A percentile compares a stretch with the other conserved stretches of the same genome.
Evolutionary conservation across 106 monocot species (phyloP).

Genomic region (Allium cepa): DNA sequence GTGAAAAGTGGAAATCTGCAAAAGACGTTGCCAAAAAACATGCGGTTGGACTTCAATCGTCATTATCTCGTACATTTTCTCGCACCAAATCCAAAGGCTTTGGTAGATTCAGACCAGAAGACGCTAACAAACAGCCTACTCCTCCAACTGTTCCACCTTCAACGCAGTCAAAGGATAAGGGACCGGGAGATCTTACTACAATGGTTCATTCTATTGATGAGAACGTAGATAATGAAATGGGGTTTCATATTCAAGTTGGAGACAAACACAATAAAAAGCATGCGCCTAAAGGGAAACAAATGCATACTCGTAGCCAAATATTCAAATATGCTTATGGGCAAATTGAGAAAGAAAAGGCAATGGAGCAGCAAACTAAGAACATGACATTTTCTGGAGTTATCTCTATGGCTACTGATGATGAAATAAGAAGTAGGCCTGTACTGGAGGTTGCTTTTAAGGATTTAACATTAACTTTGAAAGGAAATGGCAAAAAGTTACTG

Average conservation of each 20-base stretch:
- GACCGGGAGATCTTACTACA: conserved; percentile 25
- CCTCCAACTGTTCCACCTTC: conserved; percentile 4
- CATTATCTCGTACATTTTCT: conserved; percentile 40
- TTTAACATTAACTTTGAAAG: conserved; percentile 57
- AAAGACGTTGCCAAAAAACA: conserved; percentile 39
- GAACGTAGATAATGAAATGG: conserved; percentile 38
- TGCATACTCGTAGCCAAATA: conserved; percentile 68
- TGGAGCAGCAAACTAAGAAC: conserved; percentile 55
- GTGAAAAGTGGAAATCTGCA: conserved; percentile 53
- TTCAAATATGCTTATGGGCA: conserved; percentile 86
- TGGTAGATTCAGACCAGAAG: conserved; percentile 4
- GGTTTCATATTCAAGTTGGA: conserved; percentile 39
- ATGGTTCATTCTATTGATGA: conserved; percentile 49
- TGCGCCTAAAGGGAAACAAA: conserved; percentile 45
- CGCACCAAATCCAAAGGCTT: conserved; percentile 12
- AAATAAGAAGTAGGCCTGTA: conserved; percentile 50
- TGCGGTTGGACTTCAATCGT: conserved; percentile 27
- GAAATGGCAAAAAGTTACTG: conserved; percentile 50
- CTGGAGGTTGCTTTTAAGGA: conserved; percentile 79
- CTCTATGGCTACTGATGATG: conserved; percentile 53
- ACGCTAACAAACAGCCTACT: background rate
- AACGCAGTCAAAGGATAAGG: conserved; percentile 16
- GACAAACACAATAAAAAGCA: conserved; percentile 43
- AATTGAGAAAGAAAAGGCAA: conserved; percentile 76
- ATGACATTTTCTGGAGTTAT: conserved; percentile 69